Evolutionary conservation across 495 filamentous ascomycete species (phyloP), one percentile per base, ranked within the genome.

Genomic region (Letharia columbiana): DNA sequence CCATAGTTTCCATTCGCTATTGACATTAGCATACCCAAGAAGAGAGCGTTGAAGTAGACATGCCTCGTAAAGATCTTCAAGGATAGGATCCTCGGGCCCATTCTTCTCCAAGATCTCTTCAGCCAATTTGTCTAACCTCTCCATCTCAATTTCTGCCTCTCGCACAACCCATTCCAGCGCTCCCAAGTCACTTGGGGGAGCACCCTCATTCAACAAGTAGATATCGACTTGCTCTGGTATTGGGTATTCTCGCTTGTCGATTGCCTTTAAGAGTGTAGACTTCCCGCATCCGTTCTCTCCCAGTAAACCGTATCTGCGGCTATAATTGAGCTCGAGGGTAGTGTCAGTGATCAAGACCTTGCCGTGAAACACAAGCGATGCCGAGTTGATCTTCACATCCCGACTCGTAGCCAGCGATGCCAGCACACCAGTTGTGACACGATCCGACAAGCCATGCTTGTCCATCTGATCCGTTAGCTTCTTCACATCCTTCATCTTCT

Each of bases 211-310:
- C 68, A 99, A 81, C 33, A 99, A 86, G 79, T 99, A 99, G 76
- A 99, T 95, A 80, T 99, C 94, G 77, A 98, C 83, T 77, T 97
- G 93, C 6, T 97, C 92, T 59, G 94, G 94, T 71, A 99, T 89
- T 41, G 94, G 94, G 74, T 86, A 99, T 78, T 99, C 94, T 74
- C 95, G 89, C 71, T 85, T 86, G 72, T 87, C 89, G 77, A 99
- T 96, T 66, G 94, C 87, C 83, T 97, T 98, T 71, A 99, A 84
- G 0, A 98, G 78, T 15, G 94, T 99, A 68, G 92, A 96, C 81
- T 99, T 99, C 73, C 94, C 94, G 73, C 94, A 99, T 61, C 94
- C 94, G 86, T 99, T 99, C 83, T 99, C 94, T 72, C 94, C 94
- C 64, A 99, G 79, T 62, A 99, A 80, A 74, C 94, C 94, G 75